Conservation (phyloP, 768 basidiomycete species). For the Collybia nuda region DNA sequence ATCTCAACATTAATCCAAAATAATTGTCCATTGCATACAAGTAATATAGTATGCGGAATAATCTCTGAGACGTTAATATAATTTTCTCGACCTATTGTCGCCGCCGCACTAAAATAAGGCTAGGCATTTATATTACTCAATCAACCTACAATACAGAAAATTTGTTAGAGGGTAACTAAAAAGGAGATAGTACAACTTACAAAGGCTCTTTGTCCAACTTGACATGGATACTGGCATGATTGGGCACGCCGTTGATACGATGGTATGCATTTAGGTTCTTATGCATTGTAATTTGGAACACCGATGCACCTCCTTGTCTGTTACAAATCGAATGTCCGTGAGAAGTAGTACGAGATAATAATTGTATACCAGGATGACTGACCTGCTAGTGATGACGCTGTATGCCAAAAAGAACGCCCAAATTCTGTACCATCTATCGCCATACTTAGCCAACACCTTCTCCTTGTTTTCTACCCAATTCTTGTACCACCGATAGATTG, state of each 20-base stretch:
- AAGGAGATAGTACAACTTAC: constrained; percentile 78
- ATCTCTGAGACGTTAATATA: too few relatives aligned
- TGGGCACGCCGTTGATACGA: constrained; percentile 81
- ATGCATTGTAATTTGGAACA: constrained; percentile 97
- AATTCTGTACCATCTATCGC: constrained; percentile 90
- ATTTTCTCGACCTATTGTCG: too few relatives aligned
- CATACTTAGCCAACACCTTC: constrained; percentile 85
- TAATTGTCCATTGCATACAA: too few relatives aligned
- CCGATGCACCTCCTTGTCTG: constrained; percentile 85
- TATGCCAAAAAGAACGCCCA: constrained; percentile 99
- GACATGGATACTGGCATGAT: constrained; percentile 80
- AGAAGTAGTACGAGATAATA: not conserved
- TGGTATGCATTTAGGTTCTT: constrained; percentile 98
- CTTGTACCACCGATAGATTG: constrained; percentile 89
- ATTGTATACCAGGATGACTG: constrained; percentile 14
- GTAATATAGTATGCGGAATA: too few relatives aligned
- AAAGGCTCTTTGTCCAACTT: constrained; percentile 49
- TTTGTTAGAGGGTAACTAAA: not conserved
- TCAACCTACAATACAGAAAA: not conserved
- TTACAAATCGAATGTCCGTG: not conserved
- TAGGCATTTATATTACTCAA: not conserved
- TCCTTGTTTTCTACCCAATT: constrained; percentile 97
- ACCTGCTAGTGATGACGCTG: constrained; percentile 81
- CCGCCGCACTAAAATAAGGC: too few relatives aligned
- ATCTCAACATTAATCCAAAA: too few relatives aligned